Evolutionary conservation across 768 basidiomycete species (phyloP).

Genomic region (Strobilomyces dryophilus): DNA sequence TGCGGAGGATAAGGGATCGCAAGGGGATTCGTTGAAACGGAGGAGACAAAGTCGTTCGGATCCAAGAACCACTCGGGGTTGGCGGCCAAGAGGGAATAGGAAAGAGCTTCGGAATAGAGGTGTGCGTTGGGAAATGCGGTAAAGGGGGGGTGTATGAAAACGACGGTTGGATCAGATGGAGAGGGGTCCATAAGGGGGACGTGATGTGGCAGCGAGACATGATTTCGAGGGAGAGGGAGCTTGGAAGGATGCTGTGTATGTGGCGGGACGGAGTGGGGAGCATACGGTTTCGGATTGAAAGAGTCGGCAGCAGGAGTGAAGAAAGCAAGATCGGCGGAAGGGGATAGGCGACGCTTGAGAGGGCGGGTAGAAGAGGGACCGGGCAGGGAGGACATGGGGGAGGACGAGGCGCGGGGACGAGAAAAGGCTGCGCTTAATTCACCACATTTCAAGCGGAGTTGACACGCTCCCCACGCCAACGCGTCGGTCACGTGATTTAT

Average conservation of each 20-base stretch:
- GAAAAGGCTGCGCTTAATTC: slow-evolving; percentile 27
- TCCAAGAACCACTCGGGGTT: slow-evolving; percentile 81
- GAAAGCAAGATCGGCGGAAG: slow-evolving; percentile 50
- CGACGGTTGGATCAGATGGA: slow-evolving; percentile 55
- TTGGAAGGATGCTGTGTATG: slow-evolving; percentile 22
- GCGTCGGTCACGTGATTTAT: slow-evolving; percentile 40
- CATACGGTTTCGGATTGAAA: slow-evolving; percentile 63
- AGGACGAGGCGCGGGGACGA: background rate
- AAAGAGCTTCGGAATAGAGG: slow-evolving; percentile 60
- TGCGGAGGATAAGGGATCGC: slow-evolving; percentile 71
- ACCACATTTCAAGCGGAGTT: slow-evolving; percentile 41
- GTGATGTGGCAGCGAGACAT: slow-evolving; percentile 38
- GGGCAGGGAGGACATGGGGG: slow-evolving; percentile 24
- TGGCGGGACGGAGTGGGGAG: slow-evolving; percentile 33
- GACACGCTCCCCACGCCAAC: slow-evolving; percentile 33
- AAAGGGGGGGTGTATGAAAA: slow-evolving; percentile 78
- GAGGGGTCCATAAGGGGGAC: slow-evolving; percentile 64
- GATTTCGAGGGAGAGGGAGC: slow-evolving; percentile 29
- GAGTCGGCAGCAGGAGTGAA: slow-evolving; percentile 61
- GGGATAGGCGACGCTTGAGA: slow-evolving; percentile 46
- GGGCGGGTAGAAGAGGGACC: slow-evolving; percentile 24
- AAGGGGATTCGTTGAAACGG: slow-evolving; percentile 40
- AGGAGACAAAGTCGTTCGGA: slow-evolving; percentile 56
- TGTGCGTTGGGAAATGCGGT: slow-evolving; percentile 59
- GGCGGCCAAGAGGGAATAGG: slow-evolving; percentile 66